Evolutionary conservation across 2,329 filamentous ascomycete genomes (phyloP), one percentile per base, ranked within the genome.

Genomic region (Talaromyces sp.): DNA sequence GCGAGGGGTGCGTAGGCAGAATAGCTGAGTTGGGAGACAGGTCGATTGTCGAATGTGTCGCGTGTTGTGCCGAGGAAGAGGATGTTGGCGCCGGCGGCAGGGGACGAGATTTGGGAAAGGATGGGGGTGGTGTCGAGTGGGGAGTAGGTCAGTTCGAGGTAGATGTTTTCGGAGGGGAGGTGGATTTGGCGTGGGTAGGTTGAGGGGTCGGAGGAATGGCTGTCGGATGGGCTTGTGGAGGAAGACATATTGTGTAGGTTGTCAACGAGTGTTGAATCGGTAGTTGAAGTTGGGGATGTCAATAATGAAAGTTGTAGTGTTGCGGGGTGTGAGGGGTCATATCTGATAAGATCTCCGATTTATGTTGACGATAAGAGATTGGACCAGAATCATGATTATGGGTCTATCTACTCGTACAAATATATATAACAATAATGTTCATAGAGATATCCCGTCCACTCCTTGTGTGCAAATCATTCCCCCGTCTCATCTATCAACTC

Each of bases 41-140:
- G 68, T 16, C 76, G 75, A 67, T 72, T 68, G 57, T 79, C 75
- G 67, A 81, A 81, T 19, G 75, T 78, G 69, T 80, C 72, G 39
- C 80, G 75, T 0, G 80, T 82, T 19, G 80, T 81, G 63, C 80
- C 80, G 35, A 81, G 73, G 70, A 82, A 82, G 56, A 82, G 75
- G 3, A 81, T 71, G 59, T 82, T 82, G 63, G 80, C 80, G 56
- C 80, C 80, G 8, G 79, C 79, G 10, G 72, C 64, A 1, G 79
- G 77, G 1, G 79, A 81, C 54, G 77, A 75, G 31, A 77, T 76
- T 45, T 76, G 72, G 1, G 69, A 63, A 3, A 81, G 72, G 39
- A 73, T 73, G 31, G 65, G 65, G 63, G 72, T 71, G 27, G 78
- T 70, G 65, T 78, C 70, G 35, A 82, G 78, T 1, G 75, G 67